Base-by-base conservation (phyloP, 108 stramenopile species). In the Pseudonitzschia multiseries region DNA sequence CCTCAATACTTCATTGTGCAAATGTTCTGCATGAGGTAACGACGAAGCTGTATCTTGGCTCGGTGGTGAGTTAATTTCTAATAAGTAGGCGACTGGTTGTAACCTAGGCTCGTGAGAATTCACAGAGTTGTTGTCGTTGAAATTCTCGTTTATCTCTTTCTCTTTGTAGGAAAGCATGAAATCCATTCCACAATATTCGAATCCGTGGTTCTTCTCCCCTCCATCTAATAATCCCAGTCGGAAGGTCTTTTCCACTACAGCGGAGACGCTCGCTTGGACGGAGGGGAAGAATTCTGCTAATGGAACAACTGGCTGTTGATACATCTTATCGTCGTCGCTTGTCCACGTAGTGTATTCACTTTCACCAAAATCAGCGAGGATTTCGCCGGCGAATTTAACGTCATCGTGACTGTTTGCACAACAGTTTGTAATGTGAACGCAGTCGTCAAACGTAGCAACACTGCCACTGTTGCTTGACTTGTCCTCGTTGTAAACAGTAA, bases 31-130 rank as follows among this genome's bases (percentile, higher is more conserved):
- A 65, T 87, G 90, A 8, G 73, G 64, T 44, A 94, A 68, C 20
- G 88, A 87, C 20, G 94, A 91, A 20, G 94, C 94, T 22, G 92
- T 95, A 70, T 95, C 94, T 69, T 93, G 92, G 2, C 89, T 89
- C 8, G 94, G 94, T 9, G 94, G 94, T 0, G 91, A 87, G 74
- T 95, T 95, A 21, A 92, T 89, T 72, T 95, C 94, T 27, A 95
- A 70, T 40, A 94, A 57, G 57, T 90, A 91, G 1, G 94, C 89
- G 22, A 87, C 78, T 1, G 86, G 87, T 33, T 33, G 32, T 20
- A 31, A 14, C n/a, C 9, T 0, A 14, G 65, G 28, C 36, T 20
- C 77, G 59, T 33, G 24, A 42, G 13, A 41, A 18, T 48, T 14
- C 48, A 29, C 41, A 15, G 15, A 26, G 57, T 59, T 22, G 29